phyloP scores from a whole-genome alignment of 139 green algal species.

The Pseudopediastrum boryanum region DNA sequence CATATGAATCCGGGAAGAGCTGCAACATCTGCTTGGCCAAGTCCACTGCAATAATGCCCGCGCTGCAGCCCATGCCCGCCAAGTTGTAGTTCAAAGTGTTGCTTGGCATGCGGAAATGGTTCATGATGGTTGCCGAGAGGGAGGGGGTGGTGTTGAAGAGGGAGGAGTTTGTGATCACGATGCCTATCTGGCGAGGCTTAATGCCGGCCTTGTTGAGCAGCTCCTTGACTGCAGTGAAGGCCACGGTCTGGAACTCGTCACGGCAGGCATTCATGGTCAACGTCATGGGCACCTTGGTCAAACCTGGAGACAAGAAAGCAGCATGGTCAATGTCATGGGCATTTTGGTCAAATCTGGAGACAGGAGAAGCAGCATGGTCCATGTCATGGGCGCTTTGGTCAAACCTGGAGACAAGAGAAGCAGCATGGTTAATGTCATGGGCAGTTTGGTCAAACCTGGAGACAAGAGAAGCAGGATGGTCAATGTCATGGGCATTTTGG shows the following conservation, averaged over 20 bases:
- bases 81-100: constrained; percentile 95
- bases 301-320: constrained; percentile 7
- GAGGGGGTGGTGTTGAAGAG: constrained; percentile 97
- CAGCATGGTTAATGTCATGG: too few relatives aligned
- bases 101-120: constrained; percentile 73
- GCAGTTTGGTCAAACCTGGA: too few relatives aligned
- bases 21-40: constrained; percentile 90
- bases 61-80: constrained; percentile 85
- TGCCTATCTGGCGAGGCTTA: constrained; percentile 75
- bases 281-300: constrained; percentile 49
- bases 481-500: too few relatives aligned
- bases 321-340: too few relatives aligned
- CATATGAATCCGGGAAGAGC: constrained; percentile 70
- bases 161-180: constrained; percentile 96
- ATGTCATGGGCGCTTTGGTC: too few relatives aligned
- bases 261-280: constrained; percentile 78
- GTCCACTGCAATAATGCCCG: constrained; percentile 62
- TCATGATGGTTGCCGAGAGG: constrained; percentile 93
- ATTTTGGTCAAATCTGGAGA: too few relatives aligned
- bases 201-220: constrained; percentile 57
- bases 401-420: too few relatives aligned
- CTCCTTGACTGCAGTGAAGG: constrained; percentile 74
- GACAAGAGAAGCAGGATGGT: too few relatives aligned
- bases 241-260: constrained; percentile 88
- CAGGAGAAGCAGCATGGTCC: too few relatives aligned